Base-by-base conservation (phyloP, 345 rosid species). In the Lepidium africanum region DNA sequence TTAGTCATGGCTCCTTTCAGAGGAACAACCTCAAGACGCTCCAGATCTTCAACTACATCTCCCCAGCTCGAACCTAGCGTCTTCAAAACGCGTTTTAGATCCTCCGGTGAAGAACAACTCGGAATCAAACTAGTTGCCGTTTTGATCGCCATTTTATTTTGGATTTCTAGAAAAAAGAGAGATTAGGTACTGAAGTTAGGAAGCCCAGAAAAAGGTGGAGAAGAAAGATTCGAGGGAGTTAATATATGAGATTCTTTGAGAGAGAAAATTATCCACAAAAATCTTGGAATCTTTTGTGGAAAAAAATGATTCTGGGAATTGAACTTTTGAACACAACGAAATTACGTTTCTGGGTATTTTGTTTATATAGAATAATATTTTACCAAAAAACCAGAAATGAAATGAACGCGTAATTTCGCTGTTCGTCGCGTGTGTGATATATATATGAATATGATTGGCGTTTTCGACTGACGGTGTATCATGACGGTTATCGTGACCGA, bases 1-100 rank as follows among this genome's bases (percentile, higher is more conserved):
- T 90, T 90, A 1, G 97, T 90, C 96, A 90, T 85, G 11, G 96
- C 97, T 49, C 96, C 97, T 43, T 85, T 85, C 11, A 88, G 59
- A 1, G 88, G 89, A 13, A 82, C 64, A 59, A 86, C 83, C 81
- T 90, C 79, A 69, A 84, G 69, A 15, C 78, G 55, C 12, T 76
- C 74, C 49, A 75, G 60, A 69, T 87, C 91, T 47, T 84, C 85
- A 9, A 85, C 79, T 45, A 77, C 84, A 38, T 87, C 92, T 55
- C 91, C 96, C 90, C 86, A 78, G 19, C 77, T 77, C 0, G 77
- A 59, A 3, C 82, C 89, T 30, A 90, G 48, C 10, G 83, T 77
- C 19, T 48, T 71, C 19, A 90, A 76, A 11, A 84, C 82, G 23
- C 76, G 70, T 80, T 74, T 80, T 15, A 90, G 51, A 60, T 90